Base-by-base conservation (phyloP, 306 rosid genomes). In the Dalbergia oliveri region DNA sequence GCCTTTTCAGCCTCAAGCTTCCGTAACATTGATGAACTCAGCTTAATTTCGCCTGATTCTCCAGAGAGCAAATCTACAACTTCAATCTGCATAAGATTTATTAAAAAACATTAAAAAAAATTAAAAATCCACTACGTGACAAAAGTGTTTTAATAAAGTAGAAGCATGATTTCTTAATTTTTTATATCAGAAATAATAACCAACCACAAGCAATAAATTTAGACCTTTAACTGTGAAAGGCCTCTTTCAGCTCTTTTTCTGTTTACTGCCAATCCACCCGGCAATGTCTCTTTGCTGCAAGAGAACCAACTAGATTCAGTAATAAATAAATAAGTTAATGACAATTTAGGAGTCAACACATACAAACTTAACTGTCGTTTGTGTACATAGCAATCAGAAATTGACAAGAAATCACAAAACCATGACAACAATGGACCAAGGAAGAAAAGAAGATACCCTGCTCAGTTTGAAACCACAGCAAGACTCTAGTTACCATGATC, bases 221-320 rank as follows among this genome's bases (percentile, higher is more conserved):
- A 68, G 72, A 93, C 99, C 99, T 95, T 90, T n/a, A 95, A 86
- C 82, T 77, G 93, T 12, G 91, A 87, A 72, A 95, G 91, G 26
- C 90, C 91, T 69, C 82, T 93, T 61, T 90, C 99, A 41, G 84
- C 86, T 86, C 98, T 93, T 83, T 85, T 95, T 83, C 85, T 91
- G 83, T 93, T 95, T 19, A 95, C 97, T 8, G 97, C 92, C 76
- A 91, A 83, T 61, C 99, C 99, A 53, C 99, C 99, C 0, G 94
- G 92, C 77, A 93, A 69, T 35, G 99, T 95, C 85, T 95, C 99
- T 86, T 93, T 95, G 89, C 99, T 95, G 88, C 77, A 84, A 82
- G 63, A 47, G 53, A 58, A 77, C 44, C 81, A 82, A 75, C 68
- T 67, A 53, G 50, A 83, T 43, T 83, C 58, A 86, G 53, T 72